Percentiles rank a stretch among this genome's conserved stretches.
phyloP scores from a whole-genome alignment of 805 yeast genomes.

The Candida corydali region DNA sequence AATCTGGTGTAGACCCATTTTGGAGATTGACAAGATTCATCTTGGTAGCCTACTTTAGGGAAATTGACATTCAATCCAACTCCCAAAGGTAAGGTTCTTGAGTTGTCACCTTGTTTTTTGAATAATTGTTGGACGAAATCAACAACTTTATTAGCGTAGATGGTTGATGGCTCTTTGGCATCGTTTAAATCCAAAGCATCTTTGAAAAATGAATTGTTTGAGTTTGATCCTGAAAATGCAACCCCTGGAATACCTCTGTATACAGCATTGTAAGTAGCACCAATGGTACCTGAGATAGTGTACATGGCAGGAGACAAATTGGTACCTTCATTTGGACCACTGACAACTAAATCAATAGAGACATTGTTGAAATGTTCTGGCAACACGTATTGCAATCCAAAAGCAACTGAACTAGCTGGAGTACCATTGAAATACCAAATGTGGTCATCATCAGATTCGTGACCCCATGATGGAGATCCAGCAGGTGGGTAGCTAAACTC shows the following conservation, averaged over 20 bases:
- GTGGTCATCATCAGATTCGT: conserved; percentile 34
- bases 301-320: conserved; percentile 40
- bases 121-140: conserved; percentile 38
- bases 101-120: conserved; percentile 31
- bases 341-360: conserved; percentile 44
- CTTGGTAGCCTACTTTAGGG: conserved; percentile 39
- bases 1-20: conserved; percentile 42
- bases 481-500: conserved; percentile 43
- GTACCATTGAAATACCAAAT: conserved; percentile 56
- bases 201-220: conserved; percentile 46
- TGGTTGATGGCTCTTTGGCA: conserved; percentile 38
- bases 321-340: conserved; percentile 53
- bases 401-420: conserved; percentile 49
- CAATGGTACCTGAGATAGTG: conserved; percentile 49
- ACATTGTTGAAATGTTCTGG: conserved; percentile 43
- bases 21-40: conserved; percentile 42
- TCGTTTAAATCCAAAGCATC: conserved; percentile 41
- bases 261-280: conserved; percentile 45
- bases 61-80: conserved; percentile 47
- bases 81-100: conserved; percentile 37
- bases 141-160: conserved; percentile 38
- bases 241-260: conserved; percentile 48
- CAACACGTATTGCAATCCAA: conserved; percentile 44
- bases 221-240: conserved; percentile 50
- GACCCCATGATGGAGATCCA: conserved; percentile 56